Base-by-base conservation (phyloP, 2,329 filamentous ascomycete species). In the Alternaria novae-zelandiae region DNA sequence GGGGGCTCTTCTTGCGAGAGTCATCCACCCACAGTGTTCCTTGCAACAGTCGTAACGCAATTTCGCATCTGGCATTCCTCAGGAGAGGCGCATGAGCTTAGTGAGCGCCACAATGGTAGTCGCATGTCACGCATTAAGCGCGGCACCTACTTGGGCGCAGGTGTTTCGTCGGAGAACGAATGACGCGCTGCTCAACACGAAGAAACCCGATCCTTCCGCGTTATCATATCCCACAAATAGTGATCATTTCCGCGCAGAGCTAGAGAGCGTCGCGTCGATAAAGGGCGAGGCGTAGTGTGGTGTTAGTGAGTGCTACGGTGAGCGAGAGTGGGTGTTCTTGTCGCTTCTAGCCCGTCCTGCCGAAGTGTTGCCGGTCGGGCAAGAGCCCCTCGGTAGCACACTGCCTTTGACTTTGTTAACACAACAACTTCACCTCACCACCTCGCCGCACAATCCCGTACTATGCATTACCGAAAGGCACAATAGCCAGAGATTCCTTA, bases 151-250 rank as follows among this genome's bases (percentile, higher is more conserved):
- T 45, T 56, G 58, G 56, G 63, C 45, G 45, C 57, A 44, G 43
- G 28, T 51, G 36, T 53, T 54, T 63, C 32, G 21, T 30, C 60
- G 46, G 51, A 61, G 49, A 61, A 41, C 54, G 70, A 63, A 61
- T 65, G 57, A 69, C 59, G 56, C 56, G 65, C 69, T 62, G 54
- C 62, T 56, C 57, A 57, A 64, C 65, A 69, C 62, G 65, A 56
- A 53, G 30, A 44, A 41, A 15, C 12, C 54, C 43, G 21, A 45
- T 59, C 46, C 58, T 41, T 47, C 30, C 30, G 50, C 12, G 20
- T 51, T 59, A 57, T 21, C 46, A 59, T 32, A 47, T 61, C 51
- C 66, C 57, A 59, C 60, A 62, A 65, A 45, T 36, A 49, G 63
- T 6, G 21, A 30, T 49, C 36, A 60, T 60, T 32, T 57, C 58